phyloP scores from a whole-genome alignment of 2,329 filamentous ascomycete species.

The Fusarium marasasianum region DNA sequence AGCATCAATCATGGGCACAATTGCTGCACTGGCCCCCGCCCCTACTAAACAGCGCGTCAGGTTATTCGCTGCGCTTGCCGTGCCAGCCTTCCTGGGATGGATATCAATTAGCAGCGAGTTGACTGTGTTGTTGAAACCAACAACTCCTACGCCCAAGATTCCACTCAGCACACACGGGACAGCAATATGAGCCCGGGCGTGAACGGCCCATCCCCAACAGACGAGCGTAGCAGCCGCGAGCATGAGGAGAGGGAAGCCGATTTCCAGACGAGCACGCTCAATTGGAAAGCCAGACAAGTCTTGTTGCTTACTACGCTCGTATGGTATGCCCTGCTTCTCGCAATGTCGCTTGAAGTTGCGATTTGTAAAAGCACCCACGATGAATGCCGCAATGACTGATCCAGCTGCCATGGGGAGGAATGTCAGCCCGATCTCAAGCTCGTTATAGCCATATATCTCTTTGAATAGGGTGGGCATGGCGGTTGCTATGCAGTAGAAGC shows the following conservation, averaged over 20 bases:
- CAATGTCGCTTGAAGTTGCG: constrained; percentile 74
- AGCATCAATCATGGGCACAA: constrained; percentile 60
- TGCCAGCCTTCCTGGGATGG: constrained; percentile 60
- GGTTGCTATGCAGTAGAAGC: constrained; percentile 59
- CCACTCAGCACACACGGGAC: constrained; percentile 59
- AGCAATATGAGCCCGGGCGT: constrained; percentile 54
- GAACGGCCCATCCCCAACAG: constrained; percentile 62
- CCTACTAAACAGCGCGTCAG: constrained; percentile 64
- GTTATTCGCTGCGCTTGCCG: constrained; percentile 66
- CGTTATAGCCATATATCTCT: constrained; percentile 67
- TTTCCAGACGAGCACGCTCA: constrained; percentile 60
- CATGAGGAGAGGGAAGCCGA: constrained; percentile 61
- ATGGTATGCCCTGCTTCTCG: constrained; percentile 58
- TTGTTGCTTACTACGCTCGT: constrained; percentile 62
- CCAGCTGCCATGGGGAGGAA: constrained; percentile 62
- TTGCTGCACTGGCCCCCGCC: constrained; percentile 60
- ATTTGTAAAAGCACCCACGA: constrained; percentile 68
- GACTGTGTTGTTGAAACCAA: constrained; percentile 63
- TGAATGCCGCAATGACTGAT: constrained; percentile 56
- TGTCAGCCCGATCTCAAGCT: constrained; percentile 63
- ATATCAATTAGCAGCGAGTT: constrained; percentile 66
- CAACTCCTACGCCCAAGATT: constrained; percentile 58
- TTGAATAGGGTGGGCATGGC: constrained; percentile 56
- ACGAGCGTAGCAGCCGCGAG: constrained; percentile 58
- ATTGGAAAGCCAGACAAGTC: constrained; percentile 61